Evolutionary conservation across 371 early-diverging fungal genomes (phyloP).

Genomic region (Homolaphlyctis polyrhiza): DNA sequence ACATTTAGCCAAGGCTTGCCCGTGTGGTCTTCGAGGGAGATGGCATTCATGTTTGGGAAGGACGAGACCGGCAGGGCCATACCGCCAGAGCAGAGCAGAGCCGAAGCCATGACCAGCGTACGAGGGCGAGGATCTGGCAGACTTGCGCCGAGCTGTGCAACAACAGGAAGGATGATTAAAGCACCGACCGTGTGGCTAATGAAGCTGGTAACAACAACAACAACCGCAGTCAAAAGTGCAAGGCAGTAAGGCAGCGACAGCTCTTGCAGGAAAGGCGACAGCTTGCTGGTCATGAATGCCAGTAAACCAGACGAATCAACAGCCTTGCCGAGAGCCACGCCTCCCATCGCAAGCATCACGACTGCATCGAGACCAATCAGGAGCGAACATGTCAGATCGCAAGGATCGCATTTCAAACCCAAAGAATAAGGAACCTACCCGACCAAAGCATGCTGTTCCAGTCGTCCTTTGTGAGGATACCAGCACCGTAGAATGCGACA

Average conservation of each 20-base stretch:
- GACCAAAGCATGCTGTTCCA: slow-evolving; percentile 65
- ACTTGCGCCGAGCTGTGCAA: slow-evolving; percentile 65
- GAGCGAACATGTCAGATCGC: too few relatives aligned
- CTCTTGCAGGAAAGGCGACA: slow-evolving; percentile 60
- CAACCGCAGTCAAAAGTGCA: slow-evolving; percentile 61
- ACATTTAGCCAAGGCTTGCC: slow-evolving; percentile 84
- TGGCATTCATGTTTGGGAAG: slow-evolving; percentile 96
- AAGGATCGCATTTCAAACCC: not conserved
- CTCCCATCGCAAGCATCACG: slow-evolving; percentile 93
- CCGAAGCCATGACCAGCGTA: slow-evolving; percentile 83
- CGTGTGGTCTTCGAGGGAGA: slow-evolving; percentile 84
- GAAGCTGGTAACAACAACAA: slow-evolving; percentile 81
- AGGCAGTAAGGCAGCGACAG: slow-evolving; percentile 62
- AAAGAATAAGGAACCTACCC: slow-evolving; percentile 20
- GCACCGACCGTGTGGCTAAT: slow-evolving; percentile 94
- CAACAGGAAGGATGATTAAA: slow-evolving; percentile 76
- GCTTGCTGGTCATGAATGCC: slow-evolving; percentile 63
- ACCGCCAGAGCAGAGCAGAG: slow-evolving; percentile 75
- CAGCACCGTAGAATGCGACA: slow-evolving; percentile 83
- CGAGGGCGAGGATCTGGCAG: slow-evolving; percentile 81
- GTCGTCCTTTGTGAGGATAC: slow-evolving; percentile 90
- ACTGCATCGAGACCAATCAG: slow-evolving; percentile 35
- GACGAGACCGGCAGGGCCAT: slow-evolving; percentile 89
- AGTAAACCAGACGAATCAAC: slow-evolving; percentile 85
- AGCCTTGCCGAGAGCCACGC: slow-evolving; percentile 85